These are phyloP conservation scores for Kondoa malvinella DNA, from an alignment of 768 basidiomycete species.

Conservation along the genomic window DNA sequence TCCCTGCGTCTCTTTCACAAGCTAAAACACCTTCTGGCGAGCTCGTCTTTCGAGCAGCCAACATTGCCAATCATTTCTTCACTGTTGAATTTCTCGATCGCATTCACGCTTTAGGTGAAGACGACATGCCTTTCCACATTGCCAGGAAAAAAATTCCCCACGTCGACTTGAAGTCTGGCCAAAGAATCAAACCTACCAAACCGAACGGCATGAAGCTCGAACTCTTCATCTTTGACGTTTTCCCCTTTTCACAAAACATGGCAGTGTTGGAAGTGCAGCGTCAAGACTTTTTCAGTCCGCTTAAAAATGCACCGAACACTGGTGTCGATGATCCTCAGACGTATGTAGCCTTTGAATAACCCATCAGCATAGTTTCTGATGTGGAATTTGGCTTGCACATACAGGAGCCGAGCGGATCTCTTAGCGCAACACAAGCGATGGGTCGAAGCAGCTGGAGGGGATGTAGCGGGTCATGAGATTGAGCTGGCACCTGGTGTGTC, in stretches of 20 bases:
- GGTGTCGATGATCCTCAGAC: conserved; percentile 79
- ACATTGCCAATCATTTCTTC: conserved; percentile 98
- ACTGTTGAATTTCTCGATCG: conserved; percentile 63
- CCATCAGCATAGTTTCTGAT: background rate
- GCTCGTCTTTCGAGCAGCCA: conserved; percentile 78
- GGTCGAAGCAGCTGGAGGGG: conserved; percentile 35
- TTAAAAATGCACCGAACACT: conserved; percentile 93
- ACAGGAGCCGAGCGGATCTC: conserved; percentile 58
- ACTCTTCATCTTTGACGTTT: conserved; percentile 96
- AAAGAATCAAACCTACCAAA: conserved; percentile 55
- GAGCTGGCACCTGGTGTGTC: conserved; percentile 76
- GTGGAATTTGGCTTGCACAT: background rate
- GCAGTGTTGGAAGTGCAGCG: conserved; percentile 76
- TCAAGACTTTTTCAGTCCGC: conserved; percentile 79
- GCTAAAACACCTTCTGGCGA: conserved; percentile 44
- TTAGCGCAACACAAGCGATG: conserved; percentile 73
- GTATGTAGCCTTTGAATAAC: background rate
- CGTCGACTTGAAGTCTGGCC: conserved; percentile 52
- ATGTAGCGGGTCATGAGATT: conserved; percentile 61
- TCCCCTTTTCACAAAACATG: conserved; percentile 58
- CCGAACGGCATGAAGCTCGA: conserved; percentile 99
- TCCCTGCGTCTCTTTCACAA: conserved; percentile 71
- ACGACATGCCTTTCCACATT: conserved; percentile 86
- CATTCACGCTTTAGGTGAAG: conserved; percentile 58
- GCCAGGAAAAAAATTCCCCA: conserved; percentile 92